A percentile compares a stretch with the other conserved stretches of the same genome.
Evolutionary conservation across 2,329 filamentous ascomycete genomes (phyloP).

Genomic region (Parascedosporium putredinis): DNA sequence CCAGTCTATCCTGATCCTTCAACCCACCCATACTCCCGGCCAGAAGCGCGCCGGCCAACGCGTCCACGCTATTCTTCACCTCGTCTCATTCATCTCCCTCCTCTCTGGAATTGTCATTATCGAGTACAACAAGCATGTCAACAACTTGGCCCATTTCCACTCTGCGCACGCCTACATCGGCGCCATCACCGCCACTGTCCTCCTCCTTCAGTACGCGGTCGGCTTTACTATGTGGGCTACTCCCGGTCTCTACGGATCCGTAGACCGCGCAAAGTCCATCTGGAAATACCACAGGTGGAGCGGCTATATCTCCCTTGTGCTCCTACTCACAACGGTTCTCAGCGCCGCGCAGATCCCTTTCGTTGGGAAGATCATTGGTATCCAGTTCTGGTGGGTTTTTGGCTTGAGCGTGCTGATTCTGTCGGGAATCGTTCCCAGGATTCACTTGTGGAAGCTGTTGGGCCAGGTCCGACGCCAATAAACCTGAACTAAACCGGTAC

Average conservation of each 20-base stretch:
- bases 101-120: conserved; percentile 59
- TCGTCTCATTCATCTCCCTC: conserved; percentile 50
- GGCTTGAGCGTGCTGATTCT: conserved; percentile 57
- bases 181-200: conserved; percentile 58
- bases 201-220: conserved; percentile 64
- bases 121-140: conserved; percentile 72
- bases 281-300: conserved; percentile 82
- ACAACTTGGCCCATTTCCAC: conserved; percentile 61
- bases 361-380: conserved; percentile 54
- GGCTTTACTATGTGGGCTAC: conserved; percentile 76
- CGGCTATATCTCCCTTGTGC: conserved; percentile 62
- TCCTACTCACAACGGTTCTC: conserved; percentile 64
- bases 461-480: background rate
- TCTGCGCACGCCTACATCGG: conserved; percentile 76
- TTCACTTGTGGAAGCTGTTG: conserved; percentile 68
- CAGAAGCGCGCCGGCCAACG: conserved; percentile 58
- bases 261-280: conserved; percentile 66
- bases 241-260: conserved; percentile 65
- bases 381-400: conserved; percentile 67
- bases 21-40: conserved; percentile 67
- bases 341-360: conserved; percentile 70
- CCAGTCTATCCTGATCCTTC: conserved; percentile 73
- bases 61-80: conserved; percentile 61
- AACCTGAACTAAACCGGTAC: background rate
- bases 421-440: conserved; percentile 62